Evolutionary conservation across 257 asterid genomes (phyloP), one percentile per base, ranked within the genome.

Genomic region (Henckelia pumila): DNA sequence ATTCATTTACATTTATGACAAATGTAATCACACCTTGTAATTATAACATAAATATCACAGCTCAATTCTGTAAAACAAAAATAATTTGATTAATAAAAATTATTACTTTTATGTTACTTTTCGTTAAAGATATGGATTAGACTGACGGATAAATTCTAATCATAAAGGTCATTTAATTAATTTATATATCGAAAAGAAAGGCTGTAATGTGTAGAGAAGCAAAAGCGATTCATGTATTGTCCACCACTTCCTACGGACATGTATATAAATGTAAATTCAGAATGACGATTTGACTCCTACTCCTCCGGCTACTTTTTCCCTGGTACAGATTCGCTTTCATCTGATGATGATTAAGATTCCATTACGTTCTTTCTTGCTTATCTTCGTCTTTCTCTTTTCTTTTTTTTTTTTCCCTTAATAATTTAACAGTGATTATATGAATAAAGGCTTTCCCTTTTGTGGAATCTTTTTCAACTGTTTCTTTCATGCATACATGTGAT

Each of bases 231-330:
- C 50, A 13, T 13, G 50, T 40, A 35, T 35, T 35, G 52, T 4
- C 21, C 55, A 47, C 55, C 55, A 47, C 55, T 47, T 5, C 8
- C 55, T 47, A 16, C 55, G 21, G 20, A 16, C 55, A 16, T 47
- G 21, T 47, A 47, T 47, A 17, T 0, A 40, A 0, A 40, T 40
- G 3, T 10, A 14, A 13, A 14, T 35, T 8, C 55, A 47, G 2
- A 14, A 47, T 20, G 55, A 47, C 55, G 21, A 47, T 72, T 75
- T 68, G 83, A 69, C 80, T 64, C 73, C 55, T 58, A 56, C 71
- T 59, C 67, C 47, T 60, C 71, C 5, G 60, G 61, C 37, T 40
- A n/a, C 44, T 32, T 55, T 75, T 72, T 69, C 61, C 28, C 70
- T 60, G 80, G 71, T 71, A 67, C 35, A 62, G 58, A 59, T 68